A percentile compares a stretch with the other conserved stretches of the same genome.
Conservation (phyloP, 805 yeast species). For the Martiniozyma abietophila region DNA sequence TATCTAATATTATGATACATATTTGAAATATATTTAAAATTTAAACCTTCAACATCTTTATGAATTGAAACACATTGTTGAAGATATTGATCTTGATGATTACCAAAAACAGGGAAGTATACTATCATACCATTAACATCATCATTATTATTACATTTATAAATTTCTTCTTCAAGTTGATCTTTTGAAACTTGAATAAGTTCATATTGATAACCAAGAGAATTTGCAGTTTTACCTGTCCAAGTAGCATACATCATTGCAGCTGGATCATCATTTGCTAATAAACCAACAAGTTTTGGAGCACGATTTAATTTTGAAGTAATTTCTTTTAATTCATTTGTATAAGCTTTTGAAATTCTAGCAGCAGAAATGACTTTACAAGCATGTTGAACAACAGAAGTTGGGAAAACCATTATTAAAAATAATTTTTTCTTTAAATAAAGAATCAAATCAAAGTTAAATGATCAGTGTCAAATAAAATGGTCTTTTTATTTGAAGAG, state of each 20-base stretch:
- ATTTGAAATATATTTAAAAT: conserved; percentile 84
- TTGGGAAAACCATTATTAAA: too few species aligned
- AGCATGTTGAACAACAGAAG: conserved; percentile 28
- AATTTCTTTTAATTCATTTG: conserved; percentile 57
- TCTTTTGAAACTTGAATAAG: conserved; percentile 66
- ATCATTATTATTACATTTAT: conserved; percentile 72
- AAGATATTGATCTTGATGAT: conserved; percentile 87
- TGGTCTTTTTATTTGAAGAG: too few species aligned
- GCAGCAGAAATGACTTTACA: conserved; percentile 85
- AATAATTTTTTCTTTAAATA: too few species aligned
- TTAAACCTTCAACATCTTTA: conserved; percentile 94
- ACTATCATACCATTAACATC: conserved; percentile 88
- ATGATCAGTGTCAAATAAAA: too few species aligned
- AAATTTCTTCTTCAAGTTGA: conserved; percentile 71
- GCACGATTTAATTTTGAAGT: conserved; percentile 41
- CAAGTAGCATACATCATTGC: conserved; percentile 92
- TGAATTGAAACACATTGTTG: conserved; percentile 89
- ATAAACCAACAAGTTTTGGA: conserved; percentile 82
- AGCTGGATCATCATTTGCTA: conserved; percentile 92
- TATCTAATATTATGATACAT: conserved; percentile 89
- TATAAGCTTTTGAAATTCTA: conserved; percentile 72
- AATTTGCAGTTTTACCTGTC: conserved; percentile 86
- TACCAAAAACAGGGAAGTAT: conserved; percentile 95
- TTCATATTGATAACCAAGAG: conserved; percentile 80
- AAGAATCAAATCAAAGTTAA: too few species aligned